A percentile compares a stretch with the other conserved stretches of the same genome.
Evolutionary conservation across 1,284 basidiomycete genomes (phyloP).

Genomic region (Tilletiopsis washingtonensis): DNA sequence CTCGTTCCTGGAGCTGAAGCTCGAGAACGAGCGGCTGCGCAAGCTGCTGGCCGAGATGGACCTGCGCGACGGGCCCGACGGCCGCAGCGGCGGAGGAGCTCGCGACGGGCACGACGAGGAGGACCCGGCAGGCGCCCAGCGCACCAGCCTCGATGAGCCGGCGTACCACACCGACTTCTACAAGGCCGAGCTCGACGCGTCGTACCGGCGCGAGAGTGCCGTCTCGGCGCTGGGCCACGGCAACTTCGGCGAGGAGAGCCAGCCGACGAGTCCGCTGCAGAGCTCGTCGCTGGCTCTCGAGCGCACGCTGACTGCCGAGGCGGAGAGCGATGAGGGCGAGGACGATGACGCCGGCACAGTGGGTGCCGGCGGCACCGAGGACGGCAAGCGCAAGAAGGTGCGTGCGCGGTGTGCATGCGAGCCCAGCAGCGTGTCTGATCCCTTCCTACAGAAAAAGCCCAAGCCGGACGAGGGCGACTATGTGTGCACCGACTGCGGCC

Average conservation of each 20-base stretch:
- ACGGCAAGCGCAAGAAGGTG: conserved; percentile 2
- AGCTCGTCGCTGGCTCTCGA: conserved; percentile 3
- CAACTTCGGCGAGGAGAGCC: background rate
- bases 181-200: background rate
- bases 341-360: conserved; percentile 14
- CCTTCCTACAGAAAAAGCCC: conserved; percentile 15
- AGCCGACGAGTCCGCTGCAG: background rate
- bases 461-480: conserved; percentile 37
- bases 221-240: background rate
- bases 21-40: conserved; percentile 40
- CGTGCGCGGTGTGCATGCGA: background rate
- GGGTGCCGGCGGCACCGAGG: background rate
- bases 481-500: conserved; percentile 42
- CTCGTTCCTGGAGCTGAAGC: conserved; percentile 40
- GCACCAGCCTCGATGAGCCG: background rate
- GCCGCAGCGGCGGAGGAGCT: conserved; percentile 1
- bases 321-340: no score
- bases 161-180: background rate
- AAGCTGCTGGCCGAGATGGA: conserved; percentile 23
- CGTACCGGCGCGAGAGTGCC: background rate
- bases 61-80: conserved; percentile 7
- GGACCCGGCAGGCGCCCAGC: background rate
- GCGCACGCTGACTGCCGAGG: background rate
- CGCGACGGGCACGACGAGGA: background rate
- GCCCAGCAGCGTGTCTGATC: background rate